Evolutionary conservation across 352 stramenopile species (phyloP).

Genomic region (Hyaloperonospora arabidopsidis): DNA sequence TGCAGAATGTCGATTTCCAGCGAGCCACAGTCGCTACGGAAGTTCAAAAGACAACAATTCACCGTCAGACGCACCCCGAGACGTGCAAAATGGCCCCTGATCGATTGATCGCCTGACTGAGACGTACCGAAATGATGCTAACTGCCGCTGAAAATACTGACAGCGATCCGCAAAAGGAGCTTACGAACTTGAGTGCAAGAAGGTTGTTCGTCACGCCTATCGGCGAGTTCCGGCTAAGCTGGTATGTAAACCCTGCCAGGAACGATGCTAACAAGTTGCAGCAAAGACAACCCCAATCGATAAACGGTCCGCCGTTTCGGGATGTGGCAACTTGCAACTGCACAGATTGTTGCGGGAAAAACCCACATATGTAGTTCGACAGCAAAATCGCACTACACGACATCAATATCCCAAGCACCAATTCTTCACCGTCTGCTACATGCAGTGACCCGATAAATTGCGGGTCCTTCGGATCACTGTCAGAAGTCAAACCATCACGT

Average conservation of each 20-base stretch:
- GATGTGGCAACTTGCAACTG: slow-evolving; percentile 16
- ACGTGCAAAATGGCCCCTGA: neutral
- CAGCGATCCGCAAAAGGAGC: slow-evolving; percentile 63
- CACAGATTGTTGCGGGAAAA: slow-evolving; percentile 17
- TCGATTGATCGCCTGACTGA: neutral
- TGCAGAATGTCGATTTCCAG: slow-evolving; percentile 36
- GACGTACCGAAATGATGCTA: slow-evolving; percentile 42
- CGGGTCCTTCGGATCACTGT: slow-evolving; percentile 72
- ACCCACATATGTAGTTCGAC: slow-evolving; percentile 40
- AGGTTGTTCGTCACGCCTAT: slow-evolving; percentile 42
- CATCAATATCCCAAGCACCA: slow-evolving; percentile 68
- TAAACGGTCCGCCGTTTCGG: slow-evolving; percentile 13
- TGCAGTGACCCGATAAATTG: slow-evolving; percentile 55
- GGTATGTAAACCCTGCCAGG: slow-evolving; percentile 44
- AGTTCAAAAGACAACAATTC: slow-evolving; percentile 2
- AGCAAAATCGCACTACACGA: slow-evolving; percentile 53
- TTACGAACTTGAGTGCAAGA: slow-evolving; percentile 68
- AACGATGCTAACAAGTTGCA: slow-evolving; percentile 51
- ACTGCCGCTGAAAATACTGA: slow-evolving; percentile 56
- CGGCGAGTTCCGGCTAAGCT: slow-evolving; percentile 38
- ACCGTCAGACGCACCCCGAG: neutral
- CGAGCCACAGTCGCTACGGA: slow-evolving; percentile 39
- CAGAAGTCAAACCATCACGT: neutral
- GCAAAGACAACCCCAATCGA: slow-evolving; percentile 53
- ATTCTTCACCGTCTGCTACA: slow-evolving; percentile 59